Evolutionary conservation across 345 rosid species (phyloP).

Genomic region (Eucalyptus viminalis): DNA sequence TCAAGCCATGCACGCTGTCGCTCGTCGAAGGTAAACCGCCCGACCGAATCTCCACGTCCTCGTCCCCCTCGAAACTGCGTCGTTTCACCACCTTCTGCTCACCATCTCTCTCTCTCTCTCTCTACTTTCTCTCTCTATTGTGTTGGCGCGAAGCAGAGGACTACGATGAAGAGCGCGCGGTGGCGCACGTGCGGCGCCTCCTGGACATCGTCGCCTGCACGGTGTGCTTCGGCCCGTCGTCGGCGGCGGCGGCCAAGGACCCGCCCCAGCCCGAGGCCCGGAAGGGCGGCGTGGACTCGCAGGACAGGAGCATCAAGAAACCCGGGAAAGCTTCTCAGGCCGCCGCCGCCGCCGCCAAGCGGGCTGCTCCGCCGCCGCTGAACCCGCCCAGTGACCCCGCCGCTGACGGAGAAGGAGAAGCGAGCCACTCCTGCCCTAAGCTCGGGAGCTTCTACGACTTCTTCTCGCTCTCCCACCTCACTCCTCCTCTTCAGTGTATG

Average conservation of each 20-base stretch:
- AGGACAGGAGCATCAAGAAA: constrained; percentile 37
- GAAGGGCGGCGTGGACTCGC: not conserved
- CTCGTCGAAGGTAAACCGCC: constrained; percentile 12
- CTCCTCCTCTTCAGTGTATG: constrained; percentile 96
- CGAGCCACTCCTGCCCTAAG: constrained; percentile 65
- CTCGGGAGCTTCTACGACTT: constrained; percentile 87
- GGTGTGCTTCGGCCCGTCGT: constrained; percentile 61
- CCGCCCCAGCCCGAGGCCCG: constrained; percentile 27
- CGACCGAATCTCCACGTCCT: not conserved
- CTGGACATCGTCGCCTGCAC: constrained; percentile 90
- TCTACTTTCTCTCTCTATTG: not conserved
- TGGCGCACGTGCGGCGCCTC: constrained; percentile 84
- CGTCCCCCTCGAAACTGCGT: not conserved
- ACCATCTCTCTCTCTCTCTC: not conserved
- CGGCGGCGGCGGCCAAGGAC: constrained; percentile 2
- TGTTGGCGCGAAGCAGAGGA: constrained; percentile 45
- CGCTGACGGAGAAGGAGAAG: constrained; percentile 60
- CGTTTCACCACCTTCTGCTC: not conserved
- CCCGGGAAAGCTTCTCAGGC: not conserved
- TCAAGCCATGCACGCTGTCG: constrained; percentile 69
- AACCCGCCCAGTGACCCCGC: constrained; percentile 27
- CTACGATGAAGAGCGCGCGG: constrained; percentile 67
- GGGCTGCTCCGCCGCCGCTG: constrained; percentile 10
- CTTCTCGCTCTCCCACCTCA: constrained; percentile 85
- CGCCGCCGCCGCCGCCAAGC: not conserved